These are phyloP conservation scores for Euphorbia schlechtendalii DNA, from an alignment of 441 rosid genomes.

Conservation along the genomic window DNA sequence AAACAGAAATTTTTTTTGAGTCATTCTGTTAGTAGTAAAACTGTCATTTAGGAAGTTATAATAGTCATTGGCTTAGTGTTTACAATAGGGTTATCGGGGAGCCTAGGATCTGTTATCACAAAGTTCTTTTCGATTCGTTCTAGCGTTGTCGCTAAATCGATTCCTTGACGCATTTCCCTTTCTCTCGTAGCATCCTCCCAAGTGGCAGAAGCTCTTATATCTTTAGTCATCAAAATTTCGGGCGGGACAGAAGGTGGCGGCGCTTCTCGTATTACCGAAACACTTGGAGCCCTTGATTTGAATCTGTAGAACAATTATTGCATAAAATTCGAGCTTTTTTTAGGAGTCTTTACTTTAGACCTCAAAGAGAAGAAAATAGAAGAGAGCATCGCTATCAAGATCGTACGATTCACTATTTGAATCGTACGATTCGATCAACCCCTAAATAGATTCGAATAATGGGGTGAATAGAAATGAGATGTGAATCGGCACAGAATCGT, in stretches of 20 bases:
- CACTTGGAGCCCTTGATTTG: conserved; percentile 46
- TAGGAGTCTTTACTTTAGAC: no score
- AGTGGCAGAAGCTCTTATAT: conserved; percentile 40
- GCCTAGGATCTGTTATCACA: conserved; percentile 92
- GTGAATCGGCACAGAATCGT: no score
- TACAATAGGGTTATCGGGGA: conserved; percentile 93
- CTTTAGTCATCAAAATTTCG: conserved; percentile 66
- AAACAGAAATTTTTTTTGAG: conserved; percentile 11
- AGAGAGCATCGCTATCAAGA: no score
- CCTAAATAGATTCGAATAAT: no score
- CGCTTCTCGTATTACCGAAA: conserved; percentile 34
- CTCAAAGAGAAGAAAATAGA: no score
- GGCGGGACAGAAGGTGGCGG: conserved; percentile 45
- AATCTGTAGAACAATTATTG: conserved; percentile 51
- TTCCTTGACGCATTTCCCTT: conserved; percentile 83
- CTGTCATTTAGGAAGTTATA: background rate
- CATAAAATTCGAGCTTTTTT: no score
- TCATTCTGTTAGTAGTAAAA: background rate
- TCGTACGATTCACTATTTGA: no score
- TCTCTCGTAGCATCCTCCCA: conserved; percentile 64
- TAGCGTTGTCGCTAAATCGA: conserved; percentile 90
- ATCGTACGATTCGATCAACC: no score
- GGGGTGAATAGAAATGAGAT: no score
- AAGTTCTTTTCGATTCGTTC: conserved; percentile 97
- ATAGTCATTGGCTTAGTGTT: no score